A percentile compares a stretch with the other conserved stretches of the same genome.
Conservation (phyloP, 192 early-diverging fungal genomes). For the Chytriomyces confervae region DNA sequence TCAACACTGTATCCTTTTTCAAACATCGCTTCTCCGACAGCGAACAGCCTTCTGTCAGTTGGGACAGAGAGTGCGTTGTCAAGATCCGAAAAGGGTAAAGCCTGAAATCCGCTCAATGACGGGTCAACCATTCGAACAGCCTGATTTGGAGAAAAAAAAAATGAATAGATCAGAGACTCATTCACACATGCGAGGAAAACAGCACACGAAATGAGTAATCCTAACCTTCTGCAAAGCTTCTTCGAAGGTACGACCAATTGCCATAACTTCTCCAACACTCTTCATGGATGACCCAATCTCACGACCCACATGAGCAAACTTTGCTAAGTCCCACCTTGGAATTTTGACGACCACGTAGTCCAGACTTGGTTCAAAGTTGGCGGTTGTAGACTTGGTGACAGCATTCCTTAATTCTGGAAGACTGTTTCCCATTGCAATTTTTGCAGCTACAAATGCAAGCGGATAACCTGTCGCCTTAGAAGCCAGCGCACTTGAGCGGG, state of each 20-base stretch:
- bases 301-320: constrained; percentile 90
- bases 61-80: constrained; percentile 70
- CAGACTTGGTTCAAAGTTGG: constrained; percentile 95
- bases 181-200: constrained; percentile 17
- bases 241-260: constrained; percentile 96
- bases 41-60: constrained; percentile 84
- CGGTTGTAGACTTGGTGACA: constrained; percentile 92
- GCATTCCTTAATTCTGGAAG: constrained; percentile 86
- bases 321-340: constrained; percentile 95
- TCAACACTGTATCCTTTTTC: constrained; percentile 78
- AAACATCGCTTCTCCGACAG: constrained; percentile 83
- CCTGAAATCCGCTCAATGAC: constrained; percentile 84
- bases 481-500: constrained; percentile 83
- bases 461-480: constrained; percentile 99
- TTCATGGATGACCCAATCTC: constrained; percentile 92
- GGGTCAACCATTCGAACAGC: constrained; percentile 95
- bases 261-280: constrained; percentile 98
- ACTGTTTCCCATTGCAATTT: constrained; percentile 90
- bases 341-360: constrained; percentile 98
- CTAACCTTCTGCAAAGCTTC: constrained; percentile 89
- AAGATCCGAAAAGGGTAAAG: constrained; percentile 55
- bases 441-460: constrained; percentile 92
- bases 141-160: constrained; percentile 24
- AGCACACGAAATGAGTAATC: neutral
- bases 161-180: constrained; percentile 9